Evolutionary conservation across 2,329 filamentous ascomycete genomes (phyloP).

Genomic region (Calonectria fujianensis): DNA sequence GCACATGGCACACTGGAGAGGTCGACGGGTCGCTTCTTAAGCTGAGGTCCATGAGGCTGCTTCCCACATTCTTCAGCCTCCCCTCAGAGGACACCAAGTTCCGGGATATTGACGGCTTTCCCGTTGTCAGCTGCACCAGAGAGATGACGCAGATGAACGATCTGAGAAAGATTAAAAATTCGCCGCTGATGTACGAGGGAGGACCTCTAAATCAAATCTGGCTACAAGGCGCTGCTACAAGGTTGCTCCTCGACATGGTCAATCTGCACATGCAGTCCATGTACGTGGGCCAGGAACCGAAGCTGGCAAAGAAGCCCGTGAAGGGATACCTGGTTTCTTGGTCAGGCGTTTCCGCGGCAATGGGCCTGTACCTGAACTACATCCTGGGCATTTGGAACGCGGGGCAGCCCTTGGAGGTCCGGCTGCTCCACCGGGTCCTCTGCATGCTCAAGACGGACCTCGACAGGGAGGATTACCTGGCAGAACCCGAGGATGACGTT

Average conservation of each 20-base stretch:
- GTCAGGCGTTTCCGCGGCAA: conserved; percentile 40
- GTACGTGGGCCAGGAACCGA: not conserved
- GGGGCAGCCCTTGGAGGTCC: conserved; percentile 40
- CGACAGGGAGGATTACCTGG: not conserved
- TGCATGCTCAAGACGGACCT: conserved; percentile 42
- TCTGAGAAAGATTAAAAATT: not conserved
- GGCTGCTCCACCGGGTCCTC: conserved; percentile 42
- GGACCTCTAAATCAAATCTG: conserved; percentile 34
- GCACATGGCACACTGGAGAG: conserved; percentile 46
- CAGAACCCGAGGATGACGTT: not conserved
- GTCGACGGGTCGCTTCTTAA: conserved; percentile 31
- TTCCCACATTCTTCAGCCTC: conserved; percentile 46
- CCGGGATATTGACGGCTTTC: conserved; percentile 35
- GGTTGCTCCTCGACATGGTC: conserved; percentile 44
- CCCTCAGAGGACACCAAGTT: conserved; percentile 31
- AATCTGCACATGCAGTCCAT: conserved; percentile 43
- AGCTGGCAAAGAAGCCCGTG: rapidly evolving
- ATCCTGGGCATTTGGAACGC: conserved; percentile 47
- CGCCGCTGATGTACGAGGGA: not conserved
- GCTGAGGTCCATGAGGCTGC: conserved; percentile 43
- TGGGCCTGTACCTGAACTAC: conserved; percentile 42
- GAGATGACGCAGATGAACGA: conserved; percentile 32
- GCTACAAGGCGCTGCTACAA: conserved; percentile 46
- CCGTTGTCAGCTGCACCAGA: conserved; percentile 34
- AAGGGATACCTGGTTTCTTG: conserved; percentile 36